These are phyloP conservation scores for Stagonosporopsis cucurbitacearum DNA, from an alignment of 2,329 filamentous ascomycete species.

Conservation along the genomic window DNA sequence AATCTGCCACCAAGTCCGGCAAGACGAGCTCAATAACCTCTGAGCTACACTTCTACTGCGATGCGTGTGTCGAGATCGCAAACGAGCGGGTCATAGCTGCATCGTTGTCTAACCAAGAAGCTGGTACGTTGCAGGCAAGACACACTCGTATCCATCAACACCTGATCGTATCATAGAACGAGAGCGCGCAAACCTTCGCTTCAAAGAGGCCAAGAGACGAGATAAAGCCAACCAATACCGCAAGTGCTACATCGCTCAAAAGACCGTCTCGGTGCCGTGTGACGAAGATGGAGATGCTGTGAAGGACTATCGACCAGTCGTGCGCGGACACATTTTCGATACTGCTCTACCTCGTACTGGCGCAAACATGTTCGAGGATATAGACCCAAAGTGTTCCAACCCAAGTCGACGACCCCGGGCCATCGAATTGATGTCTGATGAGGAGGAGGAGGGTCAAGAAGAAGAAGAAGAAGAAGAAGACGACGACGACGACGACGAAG, in stretches of 20 bases:
- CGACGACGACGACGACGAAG: not conserved
- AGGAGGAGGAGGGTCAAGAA: not conserved
- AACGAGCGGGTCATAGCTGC: not conserved
- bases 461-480: too few species aligned
- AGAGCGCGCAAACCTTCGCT: not conserved
- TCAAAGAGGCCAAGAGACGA: not conserved
- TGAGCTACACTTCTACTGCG: slow-evolving; percentile 1
- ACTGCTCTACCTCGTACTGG: slow-evolving; percentile 17
- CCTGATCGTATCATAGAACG: not conserved
- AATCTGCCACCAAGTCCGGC: too few species aligned
- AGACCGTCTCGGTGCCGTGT: slow-evolving; percentile 17
- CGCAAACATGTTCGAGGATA: slow-evolving; percentile 23
- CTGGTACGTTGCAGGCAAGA: not conserved
- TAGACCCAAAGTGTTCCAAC: not conserved
- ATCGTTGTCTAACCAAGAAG: not conserved
- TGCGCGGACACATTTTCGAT: slow-evolving; percentile 17
- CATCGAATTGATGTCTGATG: not conserved
- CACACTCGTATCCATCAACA: not conserved
- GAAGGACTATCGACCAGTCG: not conserved
- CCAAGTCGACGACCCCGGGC: not conserved
- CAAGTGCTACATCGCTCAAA: slow-evolving; percentile 22
- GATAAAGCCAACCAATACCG: slow-evolving; percentile 13
- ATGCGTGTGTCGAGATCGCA: not conserved
- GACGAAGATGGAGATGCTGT: slow-evolving; percentile 1
- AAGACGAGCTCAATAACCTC: not conserved